These are phyloP conservation scores for Fusarium protoensiforme DNA, from an alignment of 2,329 filamentous ascomycete species.

Conservation along the genomic window DNA sequence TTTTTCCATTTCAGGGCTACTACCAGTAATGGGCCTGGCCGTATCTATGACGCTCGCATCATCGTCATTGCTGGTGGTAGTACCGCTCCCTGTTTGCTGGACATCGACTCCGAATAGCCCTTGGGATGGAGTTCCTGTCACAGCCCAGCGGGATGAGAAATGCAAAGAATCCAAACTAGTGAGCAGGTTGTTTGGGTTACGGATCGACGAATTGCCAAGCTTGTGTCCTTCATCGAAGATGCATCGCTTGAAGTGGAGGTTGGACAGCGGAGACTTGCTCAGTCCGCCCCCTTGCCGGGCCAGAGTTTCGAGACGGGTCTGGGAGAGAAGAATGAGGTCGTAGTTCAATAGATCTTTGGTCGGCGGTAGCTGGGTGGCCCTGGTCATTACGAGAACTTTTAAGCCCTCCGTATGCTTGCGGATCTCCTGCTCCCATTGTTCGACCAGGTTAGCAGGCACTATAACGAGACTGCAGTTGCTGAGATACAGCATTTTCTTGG, in stretches of 20 bases:
- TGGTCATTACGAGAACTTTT: slow-evolving; percentile 71
- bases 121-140: slow-evolving; percentile 89
- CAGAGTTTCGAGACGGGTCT: slow-evolving; percentile 75
- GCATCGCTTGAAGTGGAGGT: slow-evolving; percentile 85
- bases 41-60: background rate
- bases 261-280: slow-evolving; percentile 69
- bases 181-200: slow-evolving; percentile 66
- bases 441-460: slow-evolving; percentile 83
- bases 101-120: slow-evolving; percentile 77
- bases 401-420: slow-evolving; percentile 78
- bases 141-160: slow-evolving; percentile 84
- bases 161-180: slow-evolving; percentile 64
- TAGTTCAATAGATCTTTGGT: slow-evolving; percentile 69
- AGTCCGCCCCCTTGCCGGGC: slow-evolving; percentile 46
- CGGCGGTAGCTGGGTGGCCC: slow-evolving; percentile 65
- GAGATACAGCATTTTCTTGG: slow-evolving; percentile 66
- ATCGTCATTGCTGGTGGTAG: background rate
- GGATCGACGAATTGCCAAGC: slow-evolving; percentile 73
- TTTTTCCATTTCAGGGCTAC: slow-evolving; percentile 60
- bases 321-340: slow-evolving; percentile 84
- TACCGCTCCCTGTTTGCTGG: background rate
- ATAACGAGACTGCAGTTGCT: slow-evolving; percentile 80
- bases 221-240: slow-evolving; percentile 94
- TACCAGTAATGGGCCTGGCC: background rate
- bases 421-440: slow-evolving; percentile 88